Conservation (phyloP, 163 green algal genomes). For the Volvox carteri region DNA sequence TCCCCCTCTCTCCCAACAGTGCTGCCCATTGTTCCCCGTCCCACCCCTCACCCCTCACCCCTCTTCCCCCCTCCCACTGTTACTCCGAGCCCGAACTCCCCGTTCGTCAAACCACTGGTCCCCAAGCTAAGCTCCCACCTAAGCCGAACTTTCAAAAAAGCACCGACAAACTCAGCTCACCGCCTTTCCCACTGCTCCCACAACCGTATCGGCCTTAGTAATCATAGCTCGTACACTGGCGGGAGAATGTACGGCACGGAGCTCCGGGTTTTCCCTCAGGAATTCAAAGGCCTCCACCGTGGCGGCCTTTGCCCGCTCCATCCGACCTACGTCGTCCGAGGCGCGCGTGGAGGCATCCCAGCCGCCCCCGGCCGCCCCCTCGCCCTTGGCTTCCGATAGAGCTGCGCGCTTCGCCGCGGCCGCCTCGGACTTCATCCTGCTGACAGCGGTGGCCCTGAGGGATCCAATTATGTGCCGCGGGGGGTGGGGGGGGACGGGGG, state of each 20-base stretch:
- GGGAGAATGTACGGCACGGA: conserved; percentile 41
- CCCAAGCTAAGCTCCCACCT: background rate
- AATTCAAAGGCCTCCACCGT: conserved; percentile 46
- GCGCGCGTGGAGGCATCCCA: conserved; percentile 54
- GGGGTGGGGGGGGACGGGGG: no score
- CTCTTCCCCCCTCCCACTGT: background rate
- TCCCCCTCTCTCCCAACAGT: background rate
- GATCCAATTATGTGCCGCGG: no score
- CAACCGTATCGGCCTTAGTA: background rate
- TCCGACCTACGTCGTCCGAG: conserved; percentile 34
- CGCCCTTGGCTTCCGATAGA: background rate
- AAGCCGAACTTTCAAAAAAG: background rate
- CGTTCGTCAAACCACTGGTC: background rate
- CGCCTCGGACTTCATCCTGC: conserved; percentile 18
- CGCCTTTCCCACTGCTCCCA: background rate
- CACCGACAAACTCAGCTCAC: background rate
- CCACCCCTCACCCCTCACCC: no score
- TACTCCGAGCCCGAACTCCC: background rate
- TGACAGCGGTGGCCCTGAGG: conserved; percentile 3
- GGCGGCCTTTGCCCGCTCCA: conserved; percentile 37
- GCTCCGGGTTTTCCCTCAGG: conserved; percentile 58
- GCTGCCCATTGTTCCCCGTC: background rate
- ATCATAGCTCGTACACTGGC: conserved; percentile 54
- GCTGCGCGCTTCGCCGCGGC: conserved; percentile 29
- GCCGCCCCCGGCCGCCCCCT: background rate